Conservation (phyloP, 495 filamentous ascomycete genomes). For the Tuber aestivum region DNA sequence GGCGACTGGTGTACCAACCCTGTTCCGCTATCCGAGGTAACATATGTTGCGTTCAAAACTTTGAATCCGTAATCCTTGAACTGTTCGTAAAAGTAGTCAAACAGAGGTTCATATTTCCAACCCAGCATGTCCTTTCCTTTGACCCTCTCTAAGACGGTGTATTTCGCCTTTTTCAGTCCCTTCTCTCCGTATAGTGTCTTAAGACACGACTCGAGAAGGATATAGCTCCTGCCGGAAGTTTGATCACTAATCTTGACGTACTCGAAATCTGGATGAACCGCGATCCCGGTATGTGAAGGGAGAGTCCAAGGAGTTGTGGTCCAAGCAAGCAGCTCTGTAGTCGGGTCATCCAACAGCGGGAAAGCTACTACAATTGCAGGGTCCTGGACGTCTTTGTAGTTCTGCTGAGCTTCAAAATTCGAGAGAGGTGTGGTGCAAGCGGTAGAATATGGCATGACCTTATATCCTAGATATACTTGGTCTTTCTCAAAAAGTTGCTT, state of each 20-base stretch:
- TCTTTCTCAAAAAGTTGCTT: constrained; percentile 86
- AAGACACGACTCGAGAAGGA: constrained; percentile 79
- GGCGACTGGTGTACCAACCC: constrained; percentile 95
- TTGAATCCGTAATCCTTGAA: constrained; percentile 85
- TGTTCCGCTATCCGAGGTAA: constrained; percentile 86
- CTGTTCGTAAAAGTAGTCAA: constrained; percentile 87
- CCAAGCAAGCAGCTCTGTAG: constrained; percentile 76
- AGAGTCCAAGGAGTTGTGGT: constrained; percentile 97
- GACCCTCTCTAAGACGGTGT: constrained; percentile 72
- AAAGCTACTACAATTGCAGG: constrained; percentile 88
- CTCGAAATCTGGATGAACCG: constrained; percentile 82
- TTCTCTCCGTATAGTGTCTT: constrained; percentile 72
- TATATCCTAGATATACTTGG: constrained; percentile 78
- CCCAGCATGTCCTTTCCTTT: constrained; percentile 84
- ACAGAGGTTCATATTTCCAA: constrained; percentile 87
- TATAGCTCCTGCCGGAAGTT: constrained; percentile 72
- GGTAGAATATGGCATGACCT: constrained; percentile 93
- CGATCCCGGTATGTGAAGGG: constrained; percentile 74
- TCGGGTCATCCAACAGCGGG: constrained; percentile 67
- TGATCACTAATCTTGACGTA: constrained; percentile 90
- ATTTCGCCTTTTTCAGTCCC: constrained; percentile 95
- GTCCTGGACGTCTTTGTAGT: constrained; percentile 90
- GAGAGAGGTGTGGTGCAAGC: constrained; percentile 82
- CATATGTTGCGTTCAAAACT: constrained; percentile 81
- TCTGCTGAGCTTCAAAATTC: constrained; percentile 91